Evolutionary conservation across 108 stramenopile genomes (phyloP), one percentile per base, ranked within the genome.

Genomic region (Ochromonas danica): DNA sequence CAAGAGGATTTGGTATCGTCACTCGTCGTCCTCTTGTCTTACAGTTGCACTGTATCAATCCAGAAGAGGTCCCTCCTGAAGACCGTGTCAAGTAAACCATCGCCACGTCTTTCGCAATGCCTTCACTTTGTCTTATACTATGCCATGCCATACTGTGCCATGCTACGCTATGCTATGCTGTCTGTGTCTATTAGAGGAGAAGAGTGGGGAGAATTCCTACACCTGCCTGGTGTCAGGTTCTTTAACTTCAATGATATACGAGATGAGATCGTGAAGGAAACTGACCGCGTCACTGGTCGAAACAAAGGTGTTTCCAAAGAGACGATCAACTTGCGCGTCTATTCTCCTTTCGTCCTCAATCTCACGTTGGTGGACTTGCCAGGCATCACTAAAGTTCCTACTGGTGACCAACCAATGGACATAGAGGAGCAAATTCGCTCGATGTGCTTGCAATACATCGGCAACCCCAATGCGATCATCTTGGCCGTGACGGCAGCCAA

Each of bases 341-440:
- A 85, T 86, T 91, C 91, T 43, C 97, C 98, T 3, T 62, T 88
- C 45, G 98, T 99, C 42, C 87, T 97, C 27, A 91, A 93, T 75
- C 85, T 99, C 35, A 99, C 98, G n/a, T 83, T 99, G 79, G 96
- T 99, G 39, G 98, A 99, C 84, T 81, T 99, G 36, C 98, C 98
- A 0, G 98, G 98, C 43, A 87, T 89, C 71, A 89, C 89, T 43
- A 90, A 96, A 87, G 95, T 99, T 39, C 92, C 97, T 39, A 91
- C 95, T 0, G 94, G 95, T 27, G 98, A 96, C 83, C 98, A 99
- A 84, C 97, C 97, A 3, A 87, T 86, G 36, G 94, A 98, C 85
- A 95, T 98, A 84, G 95, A 94, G 83, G 92, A 92, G 45, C 96
- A 95, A 85, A 93, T 94, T 71, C 88, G 90, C 43, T 83, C 84